Conservation (phyloP, 768 basidiomycete genomes). For the Rubroboletus pulcherrimus region DNA sequence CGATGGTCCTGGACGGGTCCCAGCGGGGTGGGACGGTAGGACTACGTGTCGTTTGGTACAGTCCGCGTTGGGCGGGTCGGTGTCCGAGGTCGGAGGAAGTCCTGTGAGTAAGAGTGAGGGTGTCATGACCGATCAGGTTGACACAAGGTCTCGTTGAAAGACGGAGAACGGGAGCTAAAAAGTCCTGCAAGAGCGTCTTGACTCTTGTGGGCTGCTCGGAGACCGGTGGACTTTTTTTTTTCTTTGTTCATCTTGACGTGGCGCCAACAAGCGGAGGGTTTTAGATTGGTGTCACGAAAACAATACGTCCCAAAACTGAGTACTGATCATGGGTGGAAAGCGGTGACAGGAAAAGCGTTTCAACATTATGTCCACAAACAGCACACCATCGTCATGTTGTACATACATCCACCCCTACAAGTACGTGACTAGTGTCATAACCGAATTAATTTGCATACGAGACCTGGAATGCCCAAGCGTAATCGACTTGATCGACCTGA, state of each 20-base stretch:
- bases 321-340: too few species aligned
- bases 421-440: not conserved
- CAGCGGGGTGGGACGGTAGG: not conserved
- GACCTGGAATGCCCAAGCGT: conserved; percentile 42
- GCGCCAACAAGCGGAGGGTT: not conserved
- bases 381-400: not conserved
- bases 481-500: conserved; percentile 24
- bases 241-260: conserved; percentile 1
- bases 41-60: not conserved
- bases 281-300: not conserved
- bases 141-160: too few species aligned
- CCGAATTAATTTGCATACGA: conserved; percentile 21
- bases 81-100: not conserved
- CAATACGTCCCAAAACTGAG: conserved; percentile 6
- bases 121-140: conserved; percentile 3
- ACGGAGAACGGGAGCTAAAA: not conserved
- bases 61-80: not conserved
- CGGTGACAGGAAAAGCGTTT: too few species aligned
- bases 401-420: not conserved
- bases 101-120: conserved; percentile 6
- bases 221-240: not conserved
- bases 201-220: too few species aligned
- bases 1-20: not conserved
- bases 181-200: not conserved
- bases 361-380: not conserved